phyloP scores from a whole-genome alignment of 257 asterid genomes.

The Linderniella brevidens region DNA sequence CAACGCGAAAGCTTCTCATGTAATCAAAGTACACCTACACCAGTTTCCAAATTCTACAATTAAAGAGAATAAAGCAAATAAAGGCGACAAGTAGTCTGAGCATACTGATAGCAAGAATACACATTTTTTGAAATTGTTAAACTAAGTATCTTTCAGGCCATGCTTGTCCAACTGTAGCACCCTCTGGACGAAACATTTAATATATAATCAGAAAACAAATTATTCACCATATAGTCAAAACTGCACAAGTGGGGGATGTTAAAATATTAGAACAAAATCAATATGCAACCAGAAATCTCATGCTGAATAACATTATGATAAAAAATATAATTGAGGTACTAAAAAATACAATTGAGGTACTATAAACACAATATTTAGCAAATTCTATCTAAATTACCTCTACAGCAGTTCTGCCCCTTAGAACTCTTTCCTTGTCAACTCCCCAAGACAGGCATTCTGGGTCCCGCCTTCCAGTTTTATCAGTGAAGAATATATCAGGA shows the following conservation, averaged over 20 bases:
- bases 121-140: too few species aligned
- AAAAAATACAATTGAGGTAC: too few species aligned
- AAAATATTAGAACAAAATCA: too few species aligned
- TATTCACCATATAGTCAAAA: background rate
- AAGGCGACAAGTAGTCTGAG: conserved; percentile 5
- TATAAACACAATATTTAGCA: too few species aligned
- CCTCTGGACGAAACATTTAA: background rate
- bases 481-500: conserved; percentile 88
- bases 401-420: conserved; percentile 77
- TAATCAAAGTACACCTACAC: conserved; percentile 79
- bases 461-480: conserved; percentile 67
- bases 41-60: conserved; percentile 14
- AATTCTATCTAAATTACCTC: conserved; percentile 38
- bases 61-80: conserved; percentile 9
- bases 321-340: too few species aligned
- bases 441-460: conserved; percentile 97
- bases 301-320: too few species aligned
- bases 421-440: conserved; percentile 76
- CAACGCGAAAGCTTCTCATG: conserved; percentile 91
- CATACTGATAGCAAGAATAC: too few species aligned
- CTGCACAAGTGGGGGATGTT: too few species aligned
- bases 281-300: too few species aligned
- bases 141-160: too few species aligned
- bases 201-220: background rate
- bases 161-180: too few species aligned